A percentile compares a stretch with the other conserved stretches of the same genome.
Evolutionary conservation across 2,329 filamentous ascomycete species (phyloP).

Genomic region (Exophiala alcalophila): DNA sequence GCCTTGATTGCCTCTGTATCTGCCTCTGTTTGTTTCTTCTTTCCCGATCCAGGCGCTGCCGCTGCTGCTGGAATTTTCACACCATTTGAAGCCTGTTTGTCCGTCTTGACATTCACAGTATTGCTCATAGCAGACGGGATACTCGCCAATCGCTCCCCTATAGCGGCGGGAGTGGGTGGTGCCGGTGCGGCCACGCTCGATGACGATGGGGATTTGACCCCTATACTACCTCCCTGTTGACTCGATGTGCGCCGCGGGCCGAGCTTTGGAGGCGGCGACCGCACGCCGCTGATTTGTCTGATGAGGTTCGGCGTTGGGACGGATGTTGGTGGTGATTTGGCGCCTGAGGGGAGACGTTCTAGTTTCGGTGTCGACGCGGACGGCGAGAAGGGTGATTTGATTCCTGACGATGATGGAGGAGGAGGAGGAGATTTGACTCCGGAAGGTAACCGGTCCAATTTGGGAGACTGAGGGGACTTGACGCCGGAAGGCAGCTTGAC

Average conservation of each 20-base stretch:
- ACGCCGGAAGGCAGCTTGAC: conserved; percentile 5
- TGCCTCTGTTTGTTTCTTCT: too few relatives aligned
- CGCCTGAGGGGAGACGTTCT: conserved; percentile 2
- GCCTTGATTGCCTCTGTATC: too few relatives aligned
- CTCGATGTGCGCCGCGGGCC: conserved; percentile 14
- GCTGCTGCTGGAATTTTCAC: too few relatives aligned
- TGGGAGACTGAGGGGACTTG: conserved; percentile 7
- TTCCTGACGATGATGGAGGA: conserved; percentile 1
- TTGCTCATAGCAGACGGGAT: conserved; percentile 1
- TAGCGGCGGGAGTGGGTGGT: conserved; percentile 5
- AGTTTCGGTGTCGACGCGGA: too few relatives aligned
- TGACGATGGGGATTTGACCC: not conserved
- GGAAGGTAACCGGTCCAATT: conserved; percentile 6
- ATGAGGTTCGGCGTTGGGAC: conserved; percentile 16
- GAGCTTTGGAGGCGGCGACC: conserved; percentile 20
- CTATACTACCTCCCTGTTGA: conserved; percentile 9
- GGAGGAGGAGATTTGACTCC: conserved; percentile 11
- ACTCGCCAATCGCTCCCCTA: conserved; percentile 12
- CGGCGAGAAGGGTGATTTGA: conserved; percentile 2
- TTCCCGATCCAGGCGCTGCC: too few relatives aligned
- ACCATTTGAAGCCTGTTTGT: too few relatives aligned
- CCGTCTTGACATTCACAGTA: too few relatives aligned
- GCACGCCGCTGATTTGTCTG: conserved; percentile 8
- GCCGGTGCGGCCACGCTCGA: not conserved
- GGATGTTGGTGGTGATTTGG: conserved; percentile 15